phyloP scores from a whole-genome alignment of 2,329 filamentous ascomycete species.

The Paracamarosporium sp. region DNA sequence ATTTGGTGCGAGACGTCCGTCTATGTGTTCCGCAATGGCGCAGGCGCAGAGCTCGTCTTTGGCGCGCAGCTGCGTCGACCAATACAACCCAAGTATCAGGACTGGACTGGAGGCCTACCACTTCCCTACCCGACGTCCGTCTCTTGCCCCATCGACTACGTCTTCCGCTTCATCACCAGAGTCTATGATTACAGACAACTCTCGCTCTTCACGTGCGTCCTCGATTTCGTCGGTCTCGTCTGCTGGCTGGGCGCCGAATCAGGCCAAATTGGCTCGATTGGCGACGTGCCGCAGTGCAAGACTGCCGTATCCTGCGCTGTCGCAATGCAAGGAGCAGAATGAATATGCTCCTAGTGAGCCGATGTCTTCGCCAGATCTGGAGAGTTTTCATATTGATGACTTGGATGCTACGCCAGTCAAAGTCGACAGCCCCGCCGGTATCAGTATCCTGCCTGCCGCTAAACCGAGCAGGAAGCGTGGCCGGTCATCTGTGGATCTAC shows the following conservation, averaged over 20 bases:
- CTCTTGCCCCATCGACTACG: slow-evolving; percentile 58
- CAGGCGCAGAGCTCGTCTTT: slow-evolving; percentile 62
- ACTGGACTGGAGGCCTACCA: slow-evolving; percentile 55
- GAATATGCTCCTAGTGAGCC: slow-evolving; percentile 44
- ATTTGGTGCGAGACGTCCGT: slow-evolving; percentile 58
- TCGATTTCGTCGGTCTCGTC: slow-evolving; percentile 62
- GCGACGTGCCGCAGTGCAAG: slow-evolving; percentile 60
- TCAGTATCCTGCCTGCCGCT: slow-evolving; percentile 18
- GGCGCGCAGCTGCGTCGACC: slow-evolving; percentile 63
- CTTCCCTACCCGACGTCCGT: slow-evolving; percentile 52
- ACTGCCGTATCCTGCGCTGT: slow-evolving; percentile 48
- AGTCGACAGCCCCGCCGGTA: slow-evolving; percentile 34
- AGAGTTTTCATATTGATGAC: slow-evolving; percentile 60
- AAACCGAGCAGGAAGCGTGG: slow-evolving; percentile 62
- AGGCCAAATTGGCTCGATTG: slow-evolving; percentile 57
- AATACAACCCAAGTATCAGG: slow-evolving; percentile 49
- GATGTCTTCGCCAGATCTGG: slow-evolving; percentile 48
- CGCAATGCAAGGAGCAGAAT: slow-evolving; percentile 45
- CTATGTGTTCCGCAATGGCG: slow-evolving; percentile 66
- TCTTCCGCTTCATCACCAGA: slow-evolving; percentile 65
- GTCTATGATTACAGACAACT: slow-evolving; percentile 68
- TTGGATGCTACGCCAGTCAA: slow-evolving; percentile 35
- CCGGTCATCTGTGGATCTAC: slow-evolving; percentile 67
- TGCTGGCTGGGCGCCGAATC: slow-evolving; percentile 59
- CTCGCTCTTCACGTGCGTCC: slow-evolving; percentile 62